Evolutionary conservation across 331 rosid species (phyloP), one percentile per base, ranked within the genome.

Genomic region (Spiraea crenata): DNA sequence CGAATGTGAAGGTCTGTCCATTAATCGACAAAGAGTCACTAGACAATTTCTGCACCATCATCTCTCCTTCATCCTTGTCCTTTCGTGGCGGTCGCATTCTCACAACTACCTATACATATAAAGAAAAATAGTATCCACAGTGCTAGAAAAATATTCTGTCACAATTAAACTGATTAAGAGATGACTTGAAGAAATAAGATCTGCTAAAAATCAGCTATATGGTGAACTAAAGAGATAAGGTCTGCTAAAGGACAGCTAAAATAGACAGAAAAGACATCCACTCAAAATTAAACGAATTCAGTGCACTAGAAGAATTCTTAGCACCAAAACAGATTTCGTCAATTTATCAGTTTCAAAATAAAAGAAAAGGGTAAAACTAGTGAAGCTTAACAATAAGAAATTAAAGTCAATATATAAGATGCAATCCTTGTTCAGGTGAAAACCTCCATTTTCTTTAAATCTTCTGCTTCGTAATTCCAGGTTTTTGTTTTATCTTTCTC

Each of bases 1-100:
- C 99, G 42, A 95, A 95, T 11, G 96, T 95, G 80, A 95, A 95
- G 16, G 84, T 89, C 41, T 92, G 96, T 37, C 90, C 96, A 56
- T 95, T 95, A 56, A 95, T 82, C 2, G 90, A 75, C 76, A 89
- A 77, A 9, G 96, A 89, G 77, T 95, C 88, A 7, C 58, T 35
- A 6, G 99, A 86, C 57, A 77, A 67, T 79, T 92, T 95, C 83
- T 95, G 93, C 74, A 89, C 90, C 16, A 88, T 85, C 51, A 74
- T 76, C 63, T 91, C 92, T 52, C 86, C 96, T 79, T 93, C 96
- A 45, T 89, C 96, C 80, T 74, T 87, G 65, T 86, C 97, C n/a
- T 75, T 63, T 20, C 73, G 55, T 16, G 85, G 73, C 0, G 97
- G 99, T 63, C 97, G 80, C 97, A 95, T 87, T 78, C 97, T 82